A percentile compares a stretch with the other conserved stretches of the same genome.
These are phyloP conservation scores for Pestalotiopsis sp. DNA, from an alignment of 2,329 filamentous ascomycete genomes.

Conservation along the genomic window DNA sequence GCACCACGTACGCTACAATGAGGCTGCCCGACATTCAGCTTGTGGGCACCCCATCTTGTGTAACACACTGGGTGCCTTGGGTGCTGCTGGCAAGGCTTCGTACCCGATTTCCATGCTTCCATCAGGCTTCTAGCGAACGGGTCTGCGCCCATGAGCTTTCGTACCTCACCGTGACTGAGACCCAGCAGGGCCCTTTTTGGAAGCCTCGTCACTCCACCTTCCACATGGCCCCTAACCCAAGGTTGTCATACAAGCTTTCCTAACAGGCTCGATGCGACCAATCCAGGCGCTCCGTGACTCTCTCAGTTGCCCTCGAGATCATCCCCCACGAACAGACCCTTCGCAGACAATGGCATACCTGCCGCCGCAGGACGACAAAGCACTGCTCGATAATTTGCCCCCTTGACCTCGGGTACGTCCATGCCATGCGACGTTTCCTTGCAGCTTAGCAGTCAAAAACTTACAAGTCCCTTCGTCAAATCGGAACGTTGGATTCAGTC, in stretches of 20 bases:
- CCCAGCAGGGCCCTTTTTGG: background rate
- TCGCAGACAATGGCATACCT: background rate
- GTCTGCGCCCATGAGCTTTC: background rate
- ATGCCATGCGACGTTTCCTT: background rate
- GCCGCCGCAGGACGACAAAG: background rate
- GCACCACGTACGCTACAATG: background rate
- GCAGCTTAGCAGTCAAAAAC: background rate
- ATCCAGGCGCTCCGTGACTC: background rate
- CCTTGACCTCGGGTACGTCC: background rate
- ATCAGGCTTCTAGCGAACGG: constrained; percentile 8
- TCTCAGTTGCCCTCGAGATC: background rate
- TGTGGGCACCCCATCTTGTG: background rate
- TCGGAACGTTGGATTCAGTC: background rate
- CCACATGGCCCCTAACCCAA: background rate
- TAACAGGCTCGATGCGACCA: background rate
- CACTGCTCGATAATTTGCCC: background rate
- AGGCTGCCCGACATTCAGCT: constrained; percentile 1
- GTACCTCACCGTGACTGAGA: background rate
- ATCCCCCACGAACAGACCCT: background rate
- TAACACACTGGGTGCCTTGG: background rate
- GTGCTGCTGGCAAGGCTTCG: background rate
- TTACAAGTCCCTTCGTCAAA: background rate
- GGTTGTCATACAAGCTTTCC: constrained; percentile 1
- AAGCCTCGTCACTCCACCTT: background rate
- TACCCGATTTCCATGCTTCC: background rate